Percentiles rank a stretch among this genome's conserved stretches.
Conservation (phyloP, 768 basidiomycete genomes). For the Leccinum incarnatum region DNA sequence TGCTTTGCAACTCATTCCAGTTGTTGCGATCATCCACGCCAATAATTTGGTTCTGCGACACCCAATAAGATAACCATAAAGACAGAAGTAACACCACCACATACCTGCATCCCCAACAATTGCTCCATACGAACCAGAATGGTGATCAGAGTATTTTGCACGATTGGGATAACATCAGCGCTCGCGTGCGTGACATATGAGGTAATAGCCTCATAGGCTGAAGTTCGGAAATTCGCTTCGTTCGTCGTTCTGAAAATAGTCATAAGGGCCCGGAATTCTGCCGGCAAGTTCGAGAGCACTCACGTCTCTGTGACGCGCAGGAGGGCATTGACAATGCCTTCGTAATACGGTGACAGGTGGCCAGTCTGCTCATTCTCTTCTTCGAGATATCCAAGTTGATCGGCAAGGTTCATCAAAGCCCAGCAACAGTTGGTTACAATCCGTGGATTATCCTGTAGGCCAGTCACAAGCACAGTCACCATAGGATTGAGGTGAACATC, state of each 20-base stretch:
- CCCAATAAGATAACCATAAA: not conserved
- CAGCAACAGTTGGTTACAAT: constrained; percentile 95
- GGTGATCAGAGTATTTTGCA: constrained; percentile 77
- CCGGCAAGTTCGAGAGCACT: constrained; percentile 20
- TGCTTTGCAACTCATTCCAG: constrained; percentile 98
- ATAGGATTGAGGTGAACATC: constrained; percentile 85
- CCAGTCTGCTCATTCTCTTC: constrained; percentile 57
- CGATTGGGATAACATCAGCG: constrained; percentile 72
- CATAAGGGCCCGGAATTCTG: constrained; percentile 10
- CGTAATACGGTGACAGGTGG: constrained; percentile 85
- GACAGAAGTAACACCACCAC: constrained; percentile 29
- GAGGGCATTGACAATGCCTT: constrained; percentile 80
- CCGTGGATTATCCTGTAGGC: constrained; percentile 75
- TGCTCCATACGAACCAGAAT: constrained; percentile 91
- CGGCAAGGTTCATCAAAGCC: constrained; percentile 93
- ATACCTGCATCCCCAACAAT: constrained; percentile 76
- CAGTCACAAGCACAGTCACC: constrained; percentile 77
- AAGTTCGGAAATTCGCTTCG: constrained; percentile 90
- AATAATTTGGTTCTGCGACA: constrained; percentile 78
- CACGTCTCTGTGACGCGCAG: constrained; percentile 87
- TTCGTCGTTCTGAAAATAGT: constrained; percentile 58
- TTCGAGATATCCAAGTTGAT: constrained; percentile 78
- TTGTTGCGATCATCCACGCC: constrained; percentile 96
- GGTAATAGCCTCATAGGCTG: constrained; percentile 94
- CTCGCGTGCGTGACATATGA: constrained; percentile 82